Evolutionary conservation across 2,329 filamentous ascomycete genomes (phyloP).

Genomic region (Daldinia sp.): DNA sequence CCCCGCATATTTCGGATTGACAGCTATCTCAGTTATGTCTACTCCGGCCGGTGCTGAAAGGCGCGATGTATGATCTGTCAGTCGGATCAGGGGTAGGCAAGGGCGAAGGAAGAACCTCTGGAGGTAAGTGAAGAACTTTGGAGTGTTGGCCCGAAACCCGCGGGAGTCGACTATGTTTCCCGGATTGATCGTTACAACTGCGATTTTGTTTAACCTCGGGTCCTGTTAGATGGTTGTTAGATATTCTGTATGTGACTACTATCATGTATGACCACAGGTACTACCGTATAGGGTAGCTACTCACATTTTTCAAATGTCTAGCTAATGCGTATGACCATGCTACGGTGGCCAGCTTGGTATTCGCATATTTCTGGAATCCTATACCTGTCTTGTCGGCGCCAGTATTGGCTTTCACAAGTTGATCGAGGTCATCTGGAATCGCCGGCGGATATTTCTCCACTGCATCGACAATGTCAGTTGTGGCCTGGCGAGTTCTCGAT

Average conservation of each 20-base stretch:
- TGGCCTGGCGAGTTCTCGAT: background rate
- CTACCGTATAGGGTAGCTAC: background rate
- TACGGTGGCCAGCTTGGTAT: conserved; percentile 55
- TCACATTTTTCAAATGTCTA: conserved; percentile 45
- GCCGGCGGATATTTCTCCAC: conserved; percentile 53
- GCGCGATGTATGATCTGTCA: conserved; percentile 50
- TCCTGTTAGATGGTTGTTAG: conserved; percentile 27
- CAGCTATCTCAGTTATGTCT: conserved; percentile 29
- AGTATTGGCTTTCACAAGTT: conserved; percentile 51
- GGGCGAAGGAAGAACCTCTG: conserved; percentile 45
- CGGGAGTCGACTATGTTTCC: conserved; percentile 52
- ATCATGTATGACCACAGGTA: background rate
- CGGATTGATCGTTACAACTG: conserved; percentile 43
- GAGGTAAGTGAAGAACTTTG: conserved; percentile 38
- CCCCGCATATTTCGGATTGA: conserved; percentile 43
- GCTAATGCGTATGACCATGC: conserved; percentile 58
- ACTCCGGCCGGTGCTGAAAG: conserved; percentile 46
- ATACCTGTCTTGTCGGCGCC: conserved; percentile 53
- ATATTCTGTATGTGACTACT: background rate
- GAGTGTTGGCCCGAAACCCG: conserved; percentile 52
- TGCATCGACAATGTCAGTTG: conserved; percentile 29
- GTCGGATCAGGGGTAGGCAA: conserved; percentile 44
- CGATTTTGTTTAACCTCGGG: conserved; percentile 42
- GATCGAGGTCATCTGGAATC: conserved; percentile 53
- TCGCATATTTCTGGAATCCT: conserved; percentile 59